Percentiles rank a stretch among this genome's conserved stretches.
Conservation (phyloP, 345 rosid genomes). For the Erucastrum elatum region DNA sequence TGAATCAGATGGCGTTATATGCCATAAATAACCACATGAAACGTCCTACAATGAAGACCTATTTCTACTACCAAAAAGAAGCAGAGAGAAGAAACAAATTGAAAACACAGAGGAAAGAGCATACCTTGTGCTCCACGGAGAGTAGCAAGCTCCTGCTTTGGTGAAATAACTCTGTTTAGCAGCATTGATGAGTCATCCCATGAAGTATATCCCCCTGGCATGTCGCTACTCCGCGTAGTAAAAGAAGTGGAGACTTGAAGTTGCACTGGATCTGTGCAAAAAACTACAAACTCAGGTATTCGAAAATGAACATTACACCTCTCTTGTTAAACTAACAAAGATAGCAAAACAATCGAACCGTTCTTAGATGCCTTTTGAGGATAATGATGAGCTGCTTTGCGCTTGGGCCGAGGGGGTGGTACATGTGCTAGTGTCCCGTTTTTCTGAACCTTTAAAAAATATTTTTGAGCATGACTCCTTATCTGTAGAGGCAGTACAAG, state of each 20-base stretch:
- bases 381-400: constrained; percentile 95
- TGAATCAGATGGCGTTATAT: constrained; percentile 73
- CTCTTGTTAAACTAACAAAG: neutral
- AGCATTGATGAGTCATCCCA: constrained; percentile 73
- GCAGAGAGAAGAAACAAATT: neutral
- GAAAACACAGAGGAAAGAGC: constrained; percentile 37
- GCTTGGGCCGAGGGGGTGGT: constrained; percentile 96
- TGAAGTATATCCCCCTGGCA: too few relatives aligned
- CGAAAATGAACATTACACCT: neutral
- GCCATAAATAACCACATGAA: constrained; percentile 73
- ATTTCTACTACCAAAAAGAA: constrained; percentile 28
- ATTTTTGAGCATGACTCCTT: constrained; percentile 97
- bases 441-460: constrained; percentile 93
- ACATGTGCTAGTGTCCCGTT: constrained; percentile 89
- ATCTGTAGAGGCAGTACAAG: constrained; percentile 47
- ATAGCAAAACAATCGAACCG: constrained; percentile 46
- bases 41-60: constrained; percentile 39
- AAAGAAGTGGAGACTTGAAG: constrained; percentile 57
- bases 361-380: constrained; percentile 91
- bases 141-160: constrained; percentile 50
- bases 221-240: too few relatives aligned
- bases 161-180: constrained; percentile 47
- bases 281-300: constrained; percentile 4
- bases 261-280: constrained; percentile 51
- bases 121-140: constrained; percentile 60